Evolutionary conservation across 108 stramenopile species (phyloP).

Genomic region (Aurantiochytrium sp.): DNA sequence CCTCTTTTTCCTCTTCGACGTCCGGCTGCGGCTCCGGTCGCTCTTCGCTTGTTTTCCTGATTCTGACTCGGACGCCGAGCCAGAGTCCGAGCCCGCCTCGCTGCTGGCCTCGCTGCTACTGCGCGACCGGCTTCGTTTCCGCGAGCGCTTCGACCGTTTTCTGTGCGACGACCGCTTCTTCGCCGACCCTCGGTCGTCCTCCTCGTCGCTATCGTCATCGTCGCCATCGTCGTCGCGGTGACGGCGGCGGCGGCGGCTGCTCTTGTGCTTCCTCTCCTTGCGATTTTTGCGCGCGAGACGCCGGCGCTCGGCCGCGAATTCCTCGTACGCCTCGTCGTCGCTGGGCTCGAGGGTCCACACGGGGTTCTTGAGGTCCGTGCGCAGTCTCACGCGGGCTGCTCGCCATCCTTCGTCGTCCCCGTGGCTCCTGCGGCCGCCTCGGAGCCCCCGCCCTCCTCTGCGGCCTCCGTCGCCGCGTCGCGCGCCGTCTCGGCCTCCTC

Average conservation of each 20-base stretch:
- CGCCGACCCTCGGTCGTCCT: neutral
- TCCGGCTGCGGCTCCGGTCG: neutral
- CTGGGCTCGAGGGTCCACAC: conserved; percentile 59
- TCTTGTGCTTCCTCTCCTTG: neutral
- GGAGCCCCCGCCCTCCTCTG: no score
- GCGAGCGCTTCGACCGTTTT: no score
- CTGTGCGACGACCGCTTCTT: neutral
- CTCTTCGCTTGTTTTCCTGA: neutral
- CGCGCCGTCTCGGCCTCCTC: no score
- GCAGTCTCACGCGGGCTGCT: conserved; percentile 57
- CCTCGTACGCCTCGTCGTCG: conserved; percentile 59
- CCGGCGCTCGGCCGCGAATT: neutral
- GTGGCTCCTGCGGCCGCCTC: neutral
- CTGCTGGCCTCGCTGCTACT: neutral
- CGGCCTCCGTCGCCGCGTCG: no score
- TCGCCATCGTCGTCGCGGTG: neutral
- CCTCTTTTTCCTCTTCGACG: neutral
- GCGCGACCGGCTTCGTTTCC: neutral
- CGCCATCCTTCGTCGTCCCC: conserved; percentile 39
- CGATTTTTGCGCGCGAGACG: neutral
- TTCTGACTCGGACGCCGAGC: neutral
- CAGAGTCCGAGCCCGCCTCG: neutral
- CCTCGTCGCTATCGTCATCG: neutral
- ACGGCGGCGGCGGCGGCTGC: neutral
- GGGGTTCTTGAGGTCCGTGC: conserved; percentile 67